Conservation (phyloP, 371 early-diverging fungal genomes). For the Actinomortierella ambigua region DNA sequence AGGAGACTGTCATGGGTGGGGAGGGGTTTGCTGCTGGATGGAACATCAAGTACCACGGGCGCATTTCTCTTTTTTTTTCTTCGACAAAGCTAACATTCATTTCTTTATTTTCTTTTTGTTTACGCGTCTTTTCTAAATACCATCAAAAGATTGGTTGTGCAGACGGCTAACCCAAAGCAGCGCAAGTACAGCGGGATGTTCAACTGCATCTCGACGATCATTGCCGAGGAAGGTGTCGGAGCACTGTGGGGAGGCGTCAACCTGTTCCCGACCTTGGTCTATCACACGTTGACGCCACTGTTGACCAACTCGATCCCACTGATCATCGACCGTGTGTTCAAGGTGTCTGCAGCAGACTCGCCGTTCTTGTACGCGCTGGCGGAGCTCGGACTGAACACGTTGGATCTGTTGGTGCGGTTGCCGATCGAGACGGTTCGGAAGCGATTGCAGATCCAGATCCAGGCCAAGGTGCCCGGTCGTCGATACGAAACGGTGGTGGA, state of each 20-base stretch:
- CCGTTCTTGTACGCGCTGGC: constrained; percentile 72
- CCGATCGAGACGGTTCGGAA: constrained; percentile 91
- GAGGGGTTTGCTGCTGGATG: no score
- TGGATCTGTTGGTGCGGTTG: constrained; percentile 75
- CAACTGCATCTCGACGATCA: constrained; percentile 74
- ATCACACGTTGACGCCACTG: constrained; percentile 76
- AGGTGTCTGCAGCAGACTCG: constrained; percentile 64
- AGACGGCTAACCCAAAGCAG: constrained; percentile 69
- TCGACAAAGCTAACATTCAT: no score
- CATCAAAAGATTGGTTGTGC: constrained; percentile 71
- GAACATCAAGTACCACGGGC: no score
- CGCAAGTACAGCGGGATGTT: constrained; percentile 77
- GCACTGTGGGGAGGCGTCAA: constrained; percentile 72
- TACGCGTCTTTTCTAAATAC: no score
- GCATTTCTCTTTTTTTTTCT: no score
- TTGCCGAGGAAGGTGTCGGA: constrained; percentile 81
- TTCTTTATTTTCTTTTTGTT: no score
- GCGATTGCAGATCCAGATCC: constrained; percentile 80
- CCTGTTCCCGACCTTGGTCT: constrained; percentile 77
- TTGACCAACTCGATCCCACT: constrained; percentile 73
- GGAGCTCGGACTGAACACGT: constrained; percentile 66
- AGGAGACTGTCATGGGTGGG: no score
- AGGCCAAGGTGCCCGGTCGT: constrained; percentile 31
- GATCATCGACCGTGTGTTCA: constrained; percentile 72
- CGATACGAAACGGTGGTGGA: constrained; percentile 74